Base-by-base conservation (phyloP, 2,329 filamentous ascomycete species). In the Aspergillaceae sp. region DNA sequence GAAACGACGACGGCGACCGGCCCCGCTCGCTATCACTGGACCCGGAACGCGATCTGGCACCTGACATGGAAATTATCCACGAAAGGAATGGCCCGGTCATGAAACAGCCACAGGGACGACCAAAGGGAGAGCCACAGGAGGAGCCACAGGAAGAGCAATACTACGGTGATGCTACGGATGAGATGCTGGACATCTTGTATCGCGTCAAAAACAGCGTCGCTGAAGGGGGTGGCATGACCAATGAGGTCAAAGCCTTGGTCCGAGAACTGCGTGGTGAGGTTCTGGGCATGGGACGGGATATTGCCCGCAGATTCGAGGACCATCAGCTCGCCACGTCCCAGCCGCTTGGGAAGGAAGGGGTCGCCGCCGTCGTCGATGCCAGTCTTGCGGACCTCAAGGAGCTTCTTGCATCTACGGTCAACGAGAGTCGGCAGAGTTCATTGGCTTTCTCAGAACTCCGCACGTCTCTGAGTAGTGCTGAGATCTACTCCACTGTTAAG, bases 221-320 rank as follows among this genome's bases (percentile, higher is more conserved):
- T 0, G 87, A 94, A 64, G 83, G 87, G 36, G 91, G 91, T 48
- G 88, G 90, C 4, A 77, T 96, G 43, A 95, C 89, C 1, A 88
- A 88, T 46, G 88, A 94, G 63, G 87, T 95, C 52, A 97, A 97
- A 67, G 83, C 87, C 3, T 76, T 95, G 6, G 86, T 96, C 6
- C 83, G 89, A 27, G 90, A 96, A 59, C 76, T 97, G 33, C 83
- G 91, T 26, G 90, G 89, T 2, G 91, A 97, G 62, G 89, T 97
- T 6, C 75, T 96, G 4, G 90, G 89, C 3, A 96, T 96, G 90
- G 91, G 91, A 3, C 79, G 91, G 47, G 89, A 96, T 54, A 80
- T 97, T 41, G 89, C 86, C 36, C 84, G 87, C 47, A 85, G 89
- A 54, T 76, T 97, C 5, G 66, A 70, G 45, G 81, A 88, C 51